Conservation (phyloP, 1,284 basidiomycete genomes). For the Schizophyllum amplum region DNA sequence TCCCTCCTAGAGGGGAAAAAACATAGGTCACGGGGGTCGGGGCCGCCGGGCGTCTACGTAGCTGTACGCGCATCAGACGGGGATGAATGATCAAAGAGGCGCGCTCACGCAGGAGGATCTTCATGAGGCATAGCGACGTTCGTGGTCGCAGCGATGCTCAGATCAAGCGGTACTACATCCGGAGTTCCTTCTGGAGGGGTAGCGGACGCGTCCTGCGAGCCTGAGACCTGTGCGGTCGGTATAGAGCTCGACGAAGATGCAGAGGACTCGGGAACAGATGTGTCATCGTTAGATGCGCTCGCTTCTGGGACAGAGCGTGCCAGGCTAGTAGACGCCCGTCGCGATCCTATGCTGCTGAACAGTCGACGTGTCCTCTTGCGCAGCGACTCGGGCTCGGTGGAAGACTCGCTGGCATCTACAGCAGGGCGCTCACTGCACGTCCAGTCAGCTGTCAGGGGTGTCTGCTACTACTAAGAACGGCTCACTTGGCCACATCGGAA, state of each 20-base stretch:
- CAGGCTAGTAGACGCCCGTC: neutral
- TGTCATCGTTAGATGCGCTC: neutral
- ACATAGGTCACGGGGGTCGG: constrained; percentile 26
- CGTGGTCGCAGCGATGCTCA: neutral
- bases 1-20: constrained; percentile 27
- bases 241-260: neutral
- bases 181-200: too few species aligned
- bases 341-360: neutral
- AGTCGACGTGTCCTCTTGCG: neutral
- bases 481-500: too few species aligned
- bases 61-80: constrained; percentile 9
- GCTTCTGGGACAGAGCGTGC: neutral
- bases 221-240: neutral
- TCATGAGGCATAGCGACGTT: neutral
- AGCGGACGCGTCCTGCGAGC: neutral
- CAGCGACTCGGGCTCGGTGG: neutral
- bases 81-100: neutral
- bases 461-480: too few species aligned
- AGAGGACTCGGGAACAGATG: neutral
- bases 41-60: constrained; percentile 25
- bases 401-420: neutral
- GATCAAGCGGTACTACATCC: neutral
- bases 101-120: neutral
- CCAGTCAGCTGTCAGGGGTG: too few species aligned
- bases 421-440: too few species aligned